Conservation (phyloP, 148 eudicot genomes). For the Rhododendron molle region DNA sequence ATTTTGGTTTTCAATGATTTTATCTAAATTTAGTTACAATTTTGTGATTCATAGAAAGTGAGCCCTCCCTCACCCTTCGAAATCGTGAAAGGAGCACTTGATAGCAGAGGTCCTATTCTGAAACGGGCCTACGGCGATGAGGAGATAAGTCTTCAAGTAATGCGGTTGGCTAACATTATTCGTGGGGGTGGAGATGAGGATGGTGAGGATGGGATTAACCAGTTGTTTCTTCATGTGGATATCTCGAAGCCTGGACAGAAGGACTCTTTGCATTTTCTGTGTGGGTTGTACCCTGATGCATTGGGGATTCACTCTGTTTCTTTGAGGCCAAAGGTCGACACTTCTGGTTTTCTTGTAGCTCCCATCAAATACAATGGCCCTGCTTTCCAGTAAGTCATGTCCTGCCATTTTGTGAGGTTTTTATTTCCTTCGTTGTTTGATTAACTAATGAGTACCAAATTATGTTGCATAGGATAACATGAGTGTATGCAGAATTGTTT, state of each 20-base stretch:
- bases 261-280: slow-evolving; percentile 67
- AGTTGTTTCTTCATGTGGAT: slow-evolving; percentile 79
- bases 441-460: neutral
- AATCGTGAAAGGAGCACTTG: slow-evolving; percentile 69
- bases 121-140: slow-evolving; percentile 53
- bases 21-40: neutral
- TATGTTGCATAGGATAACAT: neutral
- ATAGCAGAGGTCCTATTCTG: slow-evolving; percentile 67
- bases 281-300: slow-evolving; percentile 93
- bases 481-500: neutral
- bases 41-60: slow-evolving; percentile 49
- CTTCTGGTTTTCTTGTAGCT: slow-evolving; percentile 35
- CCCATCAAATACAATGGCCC: slow-evolving; percentile 66
- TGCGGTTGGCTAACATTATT: slow-evolving; percentile 61
- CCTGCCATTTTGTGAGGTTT: neutral
- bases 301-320: slow-evolving; percentile 87
- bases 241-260: slow-evolving; percentile 59
- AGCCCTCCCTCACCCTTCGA: slow-evolving; percentile 65
- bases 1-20: neutral
- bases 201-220: slow-evolving; percentile 57
- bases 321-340: slow-evolving; percentile 57
- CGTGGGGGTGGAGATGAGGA: slow-evolving; percentile 45
- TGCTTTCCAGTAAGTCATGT: slow-evolving; percentile 57
- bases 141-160: slow-evolving; percentile 70
- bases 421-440: neutral